These are phyloP conservation scores for Yamadazyma taylorii DNA, from an alignment of 1,139 yeast genomes.

Conservation along the genomic window DNA sequence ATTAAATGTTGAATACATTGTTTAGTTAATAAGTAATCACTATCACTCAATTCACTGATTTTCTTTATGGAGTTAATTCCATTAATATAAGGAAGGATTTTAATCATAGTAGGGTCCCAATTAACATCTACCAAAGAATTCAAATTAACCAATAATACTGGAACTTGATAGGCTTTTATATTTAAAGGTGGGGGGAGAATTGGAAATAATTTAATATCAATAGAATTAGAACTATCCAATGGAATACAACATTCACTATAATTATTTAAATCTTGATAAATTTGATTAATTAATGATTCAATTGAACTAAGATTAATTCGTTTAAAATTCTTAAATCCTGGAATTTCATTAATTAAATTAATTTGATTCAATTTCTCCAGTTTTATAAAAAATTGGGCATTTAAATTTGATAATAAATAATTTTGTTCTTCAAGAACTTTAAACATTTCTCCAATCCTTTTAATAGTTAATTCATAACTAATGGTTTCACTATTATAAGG, in stretches of 20 bases:
- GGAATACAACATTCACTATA: conserved; percentile 96
- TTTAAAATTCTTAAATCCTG: conserved; percentile 43
- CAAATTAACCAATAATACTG: conserved; percentile 77
- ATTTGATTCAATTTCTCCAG: conserved; percentile 14
- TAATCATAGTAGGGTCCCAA: conserved; percentile 97
- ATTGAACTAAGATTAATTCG: conserved; percentile 58
- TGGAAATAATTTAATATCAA: conserved; percentile 90
- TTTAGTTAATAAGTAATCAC: conserved; percentile 75
- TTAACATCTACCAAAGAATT: conserved; percentile 75
- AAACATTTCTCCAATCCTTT: conserved; percentile 85
- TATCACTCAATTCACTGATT: conserved; percentile 78
- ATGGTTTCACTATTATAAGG: conserved; percentile 78
- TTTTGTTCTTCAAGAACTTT: conserved; percentile 89
- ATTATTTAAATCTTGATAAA: conserved; percentile 88
- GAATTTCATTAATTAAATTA: conserved; percentile 20
- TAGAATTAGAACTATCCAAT: conserved; percentile 83
- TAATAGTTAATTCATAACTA: conserved; percentile 83
- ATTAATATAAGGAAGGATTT: conserved; percentile 79
- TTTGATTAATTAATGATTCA: conserved; percentile 80
- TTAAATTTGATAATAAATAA: conserved; percentile 63
- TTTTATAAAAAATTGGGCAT: conserved; percentile 39
- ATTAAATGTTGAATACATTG: conserved; percentile 90
- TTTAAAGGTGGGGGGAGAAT: conserved; percentile 81
- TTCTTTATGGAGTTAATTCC: conserved; percentile 82
- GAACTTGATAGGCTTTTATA: conserved; percentile 77